Evolutionary conservation across 2,329 filamentous ascomycete species (phyloP).

Genomic region (Emydomyces testavorans): DNA sequence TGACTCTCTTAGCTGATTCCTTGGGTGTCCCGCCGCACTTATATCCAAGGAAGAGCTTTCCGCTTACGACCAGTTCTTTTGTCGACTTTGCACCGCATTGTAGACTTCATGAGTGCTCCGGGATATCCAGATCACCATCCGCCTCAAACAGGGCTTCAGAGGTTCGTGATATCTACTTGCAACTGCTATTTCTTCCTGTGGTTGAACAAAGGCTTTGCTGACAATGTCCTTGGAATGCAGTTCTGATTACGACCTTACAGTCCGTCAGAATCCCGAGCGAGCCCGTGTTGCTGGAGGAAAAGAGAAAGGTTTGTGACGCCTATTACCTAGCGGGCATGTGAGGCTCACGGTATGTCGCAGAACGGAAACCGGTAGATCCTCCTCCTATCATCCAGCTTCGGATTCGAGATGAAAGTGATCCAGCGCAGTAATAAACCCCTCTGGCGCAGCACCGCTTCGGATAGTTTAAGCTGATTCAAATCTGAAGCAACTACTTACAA

Average conservation of each 20-base stretch:
- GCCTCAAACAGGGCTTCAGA: constrained; percentile 32
- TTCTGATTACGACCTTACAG: constrained; percentile 45
- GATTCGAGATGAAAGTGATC: constrained; percentile 41
- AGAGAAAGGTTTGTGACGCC: constrained; percentile 52
- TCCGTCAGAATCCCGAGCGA: constrained; percentile 57
- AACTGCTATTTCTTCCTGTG: constrained; percentile 7
- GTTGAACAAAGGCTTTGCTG: constrained; percentile 19
- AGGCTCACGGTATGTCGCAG: constrained; percentile 32
- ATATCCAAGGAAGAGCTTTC: constrained; percentile 16
- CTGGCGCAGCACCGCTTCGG: not conserved
- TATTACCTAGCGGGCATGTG: constrained; percentile 9
- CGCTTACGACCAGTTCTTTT: constrained; percentile 17
- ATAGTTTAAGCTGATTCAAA: constrained; percentile 11
- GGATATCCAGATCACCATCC: constrained; percentile 33
- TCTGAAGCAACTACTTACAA: constrained; percentile 47
- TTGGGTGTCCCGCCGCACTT: constrained; percentile 10
- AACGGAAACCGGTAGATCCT: constrained; percentile 74
- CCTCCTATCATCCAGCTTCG: constrained; percentile 69
- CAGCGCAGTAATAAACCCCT: constrained; percentile 44
- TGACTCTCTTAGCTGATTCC: constrained; percentile 15
- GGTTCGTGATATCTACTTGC: constrained; percentile 21
- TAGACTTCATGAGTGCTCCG: constrained; percentile 35
- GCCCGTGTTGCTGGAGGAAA: constrained; percentile 60
- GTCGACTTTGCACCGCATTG: constrained; percentile 18
- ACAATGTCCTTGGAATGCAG: constrained; percentile 36